phyloP scores from a whole-genome alignment of 257 asterid species.

The Leonotis leonurus region DNA sequence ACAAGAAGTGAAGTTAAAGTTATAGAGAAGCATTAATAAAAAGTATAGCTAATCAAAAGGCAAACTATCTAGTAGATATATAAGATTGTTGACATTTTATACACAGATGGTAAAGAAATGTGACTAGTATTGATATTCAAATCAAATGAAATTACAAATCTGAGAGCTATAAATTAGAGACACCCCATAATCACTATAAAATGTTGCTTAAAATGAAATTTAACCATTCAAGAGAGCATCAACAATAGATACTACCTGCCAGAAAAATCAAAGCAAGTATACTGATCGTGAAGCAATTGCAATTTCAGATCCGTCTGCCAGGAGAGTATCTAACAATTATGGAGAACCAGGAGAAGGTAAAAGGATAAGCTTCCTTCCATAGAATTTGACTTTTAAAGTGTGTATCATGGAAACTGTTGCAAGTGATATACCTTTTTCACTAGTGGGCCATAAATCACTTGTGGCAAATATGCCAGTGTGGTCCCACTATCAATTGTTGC shows the following conservation, averaged over 20 bases:
- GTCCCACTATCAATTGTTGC: slow-evolving; percentile 97
- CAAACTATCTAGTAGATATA: background rate
- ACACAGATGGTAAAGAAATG: background rate
- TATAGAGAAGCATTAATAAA: slow-evolving; percentile 5
- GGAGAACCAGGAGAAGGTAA: slow-evolving; percentile 21
- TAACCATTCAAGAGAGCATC: slow-evolving; percentile 12
- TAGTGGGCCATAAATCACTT: slow-evolving; percentile 63
- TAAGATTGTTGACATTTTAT: background rate
- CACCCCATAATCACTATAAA: too few relatives aligned
- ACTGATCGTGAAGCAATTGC: slow-evolving; percentile 64
- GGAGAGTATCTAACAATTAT: slow-evolving; percentile 62
- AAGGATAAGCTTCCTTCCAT: slow-evolving; percentile 17
- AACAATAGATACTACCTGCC: slow-evolving; percentile 51
- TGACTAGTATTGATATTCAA: background rate
- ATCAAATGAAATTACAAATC: background rate
- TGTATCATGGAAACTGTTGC: slow-evolving; percentile 10
- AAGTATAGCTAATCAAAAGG: background rate
- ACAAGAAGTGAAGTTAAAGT: slow-evolving; percentile 33
- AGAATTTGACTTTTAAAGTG: background rate
- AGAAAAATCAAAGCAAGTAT: slow-evolving; percentile 89
- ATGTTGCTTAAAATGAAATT: background rate
- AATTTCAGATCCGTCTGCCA: slow-evolving; percentile 78
- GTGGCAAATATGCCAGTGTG: slow-evolving; percentile 93
- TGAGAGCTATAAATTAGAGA: background rate
- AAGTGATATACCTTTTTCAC: slow-evolving; percentile 53